Base-by-base conservation (phyloP, 768 basidiomycete species). In the Megacollybia marginata region DNA sequence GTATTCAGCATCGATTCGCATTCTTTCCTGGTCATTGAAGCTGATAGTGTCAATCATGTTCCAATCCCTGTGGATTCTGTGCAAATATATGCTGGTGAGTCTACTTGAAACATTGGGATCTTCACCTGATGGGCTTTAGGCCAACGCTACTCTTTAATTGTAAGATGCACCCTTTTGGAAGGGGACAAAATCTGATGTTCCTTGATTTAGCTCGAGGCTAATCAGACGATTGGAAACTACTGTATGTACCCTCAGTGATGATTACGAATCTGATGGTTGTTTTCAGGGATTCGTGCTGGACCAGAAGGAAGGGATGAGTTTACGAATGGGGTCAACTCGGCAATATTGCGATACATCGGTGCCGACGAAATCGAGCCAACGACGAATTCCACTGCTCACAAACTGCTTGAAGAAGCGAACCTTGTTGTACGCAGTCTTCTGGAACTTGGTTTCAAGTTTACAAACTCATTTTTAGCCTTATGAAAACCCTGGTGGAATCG, bases 331-430 rank as follows among this genome's bases (percentile, higher is more conserved):
- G 56, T 65, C 50, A 71, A 67, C 52, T 57, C 57, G 38, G 73
- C 72, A 10, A 72, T 74, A 49, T 47, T 74, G 34, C 65, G 70
- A 33, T 74, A 74, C 48, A 52, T 19, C 4, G 54, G 48, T n/a
- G 64, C 58, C 1, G 54, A 49, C 19, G 35, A 23, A 4, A 35
- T 40, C 18, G 49, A 55, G 1, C 59, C 63, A 9, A 42, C 33
- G 42, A 44, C 33, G 38, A 40, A 40, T 40, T 19, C 19, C 19
- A 15, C 19, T 40, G 15, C 19, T 40, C 42, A 12, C 34, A 52
- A 35, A 18, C 47, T 54, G n/a, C 31, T 64, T 42, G 40, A 46
- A 5, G 63, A 61, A 46, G n/a, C 54, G 0, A 47, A 44, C 23
- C 51, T 63, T 15, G 51, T 52, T 35, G 53, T 52, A 42, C 36